phyloP scores from a whole-genome alignment of 306 rosid species.

The Astragalus membranaceus region DNA sequence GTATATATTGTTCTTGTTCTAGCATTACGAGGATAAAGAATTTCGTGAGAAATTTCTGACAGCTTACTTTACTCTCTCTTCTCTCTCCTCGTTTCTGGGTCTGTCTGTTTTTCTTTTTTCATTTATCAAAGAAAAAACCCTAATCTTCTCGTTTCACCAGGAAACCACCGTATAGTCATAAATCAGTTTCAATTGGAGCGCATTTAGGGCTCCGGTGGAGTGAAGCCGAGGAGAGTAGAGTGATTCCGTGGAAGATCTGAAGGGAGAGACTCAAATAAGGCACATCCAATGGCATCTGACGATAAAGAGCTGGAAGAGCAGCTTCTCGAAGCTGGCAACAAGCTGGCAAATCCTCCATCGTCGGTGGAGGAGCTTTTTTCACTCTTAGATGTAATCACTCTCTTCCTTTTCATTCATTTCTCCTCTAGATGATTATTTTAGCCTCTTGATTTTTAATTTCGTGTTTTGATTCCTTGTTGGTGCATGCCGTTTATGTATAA shows the following conservation, averaged over 20 bases:
- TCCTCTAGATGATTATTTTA: neutral
- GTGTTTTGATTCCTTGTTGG: neutral
- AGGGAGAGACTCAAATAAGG: neutral
- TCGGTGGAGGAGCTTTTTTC: slow-evolving; percentile 64
- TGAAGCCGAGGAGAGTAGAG: slow-evolving; percentile 25
- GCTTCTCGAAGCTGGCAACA: slow-evolving; percentile 64
- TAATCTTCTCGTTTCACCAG: slow-evolving; percentile 26
- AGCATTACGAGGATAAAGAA: neutral
- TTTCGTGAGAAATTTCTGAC: slow-evolving; percentile 19
- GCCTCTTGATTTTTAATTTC: neutral
- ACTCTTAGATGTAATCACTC: slow-evolving; percentile 58
- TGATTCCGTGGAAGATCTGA: slow-evolving; percentile 44
- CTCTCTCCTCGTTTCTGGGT: neutral
- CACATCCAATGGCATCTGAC: slow-evolving; percentile 47
- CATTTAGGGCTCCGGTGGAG: slow-evolving; percentile 35
- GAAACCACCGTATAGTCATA: neutral
- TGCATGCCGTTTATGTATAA: neutral
- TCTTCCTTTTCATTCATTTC: neutral
- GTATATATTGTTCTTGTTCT: too few species aligned
- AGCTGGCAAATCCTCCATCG: slow-evolving; percentile 66
- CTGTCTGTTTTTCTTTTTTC: neutral
- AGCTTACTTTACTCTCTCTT: neutral
- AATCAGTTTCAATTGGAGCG: slow-evolving; percentile 20
- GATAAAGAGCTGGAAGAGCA: slow-evolving; percentile 52
- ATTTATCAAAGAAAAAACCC: slow-evolving; percentile 39